Conservation (phyloP, 2,329 filamentous ascomycete genomes). For the Fusarium sp. region DNA sequence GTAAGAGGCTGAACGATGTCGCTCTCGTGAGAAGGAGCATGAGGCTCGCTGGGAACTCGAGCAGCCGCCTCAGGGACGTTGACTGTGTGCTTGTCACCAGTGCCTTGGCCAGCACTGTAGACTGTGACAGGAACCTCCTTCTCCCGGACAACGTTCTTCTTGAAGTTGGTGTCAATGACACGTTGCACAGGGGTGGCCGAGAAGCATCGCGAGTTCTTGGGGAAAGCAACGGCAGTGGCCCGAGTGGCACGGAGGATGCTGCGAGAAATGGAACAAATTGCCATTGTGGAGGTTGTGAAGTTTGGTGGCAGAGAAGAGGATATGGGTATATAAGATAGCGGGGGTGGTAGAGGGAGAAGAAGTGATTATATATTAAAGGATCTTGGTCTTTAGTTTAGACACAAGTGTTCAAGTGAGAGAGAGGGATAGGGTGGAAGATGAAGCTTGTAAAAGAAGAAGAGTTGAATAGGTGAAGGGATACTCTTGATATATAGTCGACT, state of each 20-base stretch:
- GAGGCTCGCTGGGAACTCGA: constrained; percentile 57
- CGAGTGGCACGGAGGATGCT: constrained; percentile 51
- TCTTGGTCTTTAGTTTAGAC: not conserved
- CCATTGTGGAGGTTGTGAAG: constrained; percentile 47
- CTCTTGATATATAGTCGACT: constrained; percentile 42
- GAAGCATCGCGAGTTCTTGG: constrained; percentile 49
- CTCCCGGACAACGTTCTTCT: constrained; percentile 66
- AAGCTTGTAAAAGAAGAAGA: constrained; percentile 18
- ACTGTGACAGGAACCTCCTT: constrained; percentile 68
- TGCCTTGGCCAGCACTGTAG: constrained; percentile 60
- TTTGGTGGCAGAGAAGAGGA: constrained; percentile 5
- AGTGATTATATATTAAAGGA: constrained; percentile 19
- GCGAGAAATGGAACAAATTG: constrained; percentile 48
- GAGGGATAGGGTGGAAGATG: constrained; percentile 11
- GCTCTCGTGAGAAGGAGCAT: constrained; percentile 56
- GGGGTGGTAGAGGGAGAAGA: not conserved
- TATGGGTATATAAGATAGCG: not conserved
- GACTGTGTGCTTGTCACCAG: constrained; percentile 65
- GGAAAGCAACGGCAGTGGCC: constrained; percentile 45
- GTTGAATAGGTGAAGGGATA: constrained; percentile 26
- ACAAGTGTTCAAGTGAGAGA: constrained; percentile 12
- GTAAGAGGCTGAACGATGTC: constrained; percentile 64
- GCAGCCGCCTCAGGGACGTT: constrained; percentile 60
- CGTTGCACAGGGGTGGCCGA: constrained; percentile 47
- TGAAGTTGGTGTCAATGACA: constrained; percentile 56